These are phyloP conservation scores for Arxiozyma heterogenica DNA, from an alignment of 1,139 yeast genomes.

Conservation along the genomic window DNA sequence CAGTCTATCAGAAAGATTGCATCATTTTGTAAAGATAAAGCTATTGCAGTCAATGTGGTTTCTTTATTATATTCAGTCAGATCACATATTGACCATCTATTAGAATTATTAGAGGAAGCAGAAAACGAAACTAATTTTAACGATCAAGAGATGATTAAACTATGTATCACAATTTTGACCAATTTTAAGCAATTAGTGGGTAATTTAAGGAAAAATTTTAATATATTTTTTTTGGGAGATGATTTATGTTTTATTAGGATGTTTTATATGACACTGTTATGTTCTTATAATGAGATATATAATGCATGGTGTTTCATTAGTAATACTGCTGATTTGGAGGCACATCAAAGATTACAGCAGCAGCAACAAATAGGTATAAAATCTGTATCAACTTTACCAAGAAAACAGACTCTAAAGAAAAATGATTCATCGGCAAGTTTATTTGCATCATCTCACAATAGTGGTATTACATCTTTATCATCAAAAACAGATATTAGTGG, in stretches of 20 bases:
- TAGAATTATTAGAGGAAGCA: slow-evolving; percentile 49
- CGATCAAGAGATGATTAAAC: slow-evolving; percentile 32
- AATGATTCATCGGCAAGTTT: slow-evolving; percentile 7
- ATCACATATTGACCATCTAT: slow-evolving; percentile 49
- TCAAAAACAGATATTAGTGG: background rate
- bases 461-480: background rate
- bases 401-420: slow-evolving; percentile 7
- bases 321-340: background rate
- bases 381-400: background rate
- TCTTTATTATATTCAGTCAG: slow-evolving; percentile 48
- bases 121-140: slow-evolving; percentile 37
- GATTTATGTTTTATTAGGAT: slow-evolving; percentile 67
- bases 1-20: slow-evolving; percentile 58
- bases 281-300: slow-evolving; percentile 65
- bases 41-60: slow-evolving; percentile 50
- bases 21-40: slow-evolving; percentile 58
- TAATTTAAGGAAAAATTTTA: slow-evolving; percentile 40
- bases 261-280: slow-evolving; percentile 60
- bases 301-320: slow-evolving; percentile 46
- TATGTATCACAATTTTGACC: slow-evolving; percentile 33
- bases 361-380: background rate
- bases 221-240: slow-evolving; percentile 42
- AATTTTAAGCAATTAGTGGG: slow-evolving; percentile 45
- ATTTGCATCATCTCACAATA: slow-evolving; percentile 1
- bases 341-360: background rate